Evolutionary conservation across 768 basidiomycete genomes (phyloP), one percentile per base, ranked within the genome.

Genomic region (Udeniomyces megalosporus): DNA sequence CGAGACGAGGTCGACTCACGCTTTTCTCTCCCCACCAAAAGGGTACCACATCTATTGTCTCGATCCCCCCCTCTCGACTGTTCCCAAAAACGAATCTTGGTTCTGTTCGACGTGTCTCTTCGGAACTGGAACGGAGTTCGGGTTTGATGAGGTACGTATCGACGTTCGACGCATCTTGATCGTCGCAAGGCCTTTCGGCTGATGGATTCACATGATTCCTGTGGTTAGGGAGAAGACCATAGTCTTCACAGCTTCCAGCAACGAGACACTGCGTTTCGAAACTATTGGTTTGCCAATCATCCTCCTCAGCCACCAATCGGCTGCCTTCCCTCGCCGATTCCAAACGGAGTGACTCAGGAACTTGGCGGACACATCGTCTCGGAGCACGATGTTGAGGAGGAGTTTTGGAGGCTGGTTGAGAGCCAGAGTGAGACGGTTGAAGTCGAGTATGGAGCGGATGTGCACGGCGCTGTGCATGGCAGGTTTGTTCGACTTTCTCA

Each of bases 391-490:
- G 82, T 96, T 11, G 95, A 99, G 77, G 78, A 79, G 52, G 93
- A 99, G 73, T 99, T 97, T 69, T 99, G 95, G 95, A 80, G 91
- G 35, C 80, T 99, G 55, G 91, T 96, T 11, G 86, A 95, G 73
- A 86, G 85, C 20, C 80, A 82, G 60, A 77, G 80, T 47, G 92
- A 97, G 71, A 92, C 88, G 0, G 91, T 99, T 20, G 95, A 99
- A 73, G 84, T 97, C 35, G 95, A 99, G 74, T 99, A 99, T 71
- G 95, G 95, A n/a, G 95, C 95, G 1, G 95, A 99, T 73, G 85
- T 99, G 35, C 92, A 96, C 74, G 93, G 91, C 10, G 92, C 91
- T 0, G 93, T 88, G 8, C 90, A 96, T 69, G 93, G 93, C 74
- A 96, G 90, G 91, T 92, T 73, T 65, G 80, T 66, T 7, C 12